Conservation (phyloP, 306 rosid genomes). For the Ceratonia siliqua region DNA sequence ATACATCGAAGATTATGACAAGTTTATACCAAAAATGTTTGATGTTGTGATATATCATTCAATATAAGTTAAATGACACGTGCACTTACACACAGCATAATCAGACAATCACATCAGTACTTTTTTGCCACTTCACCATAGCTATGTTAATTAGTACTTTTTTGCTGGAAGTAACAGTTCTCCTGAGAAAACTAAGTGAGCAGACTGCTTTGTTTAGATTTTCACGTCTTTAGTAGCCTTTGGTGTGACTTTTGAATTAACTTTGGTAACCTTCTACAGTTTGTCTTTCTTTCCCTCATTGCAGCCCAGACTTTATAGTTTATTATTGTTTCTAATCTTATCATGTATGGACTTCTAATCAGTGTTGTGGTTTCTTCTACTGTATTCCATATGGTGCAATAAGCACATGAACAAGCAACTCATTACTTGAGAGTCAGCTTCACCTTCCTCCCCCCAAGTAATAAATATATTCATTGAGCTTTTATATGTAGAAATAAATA, state of each 20-base stretch:
- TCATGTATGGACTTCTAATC: background rate
- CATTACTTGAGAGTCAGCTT: background rate
- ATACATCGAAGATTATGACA: constrained; percentile 13
- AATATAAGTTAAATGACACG: background rate
- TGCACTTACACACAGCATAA: background rate
- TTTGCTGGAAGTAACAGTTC: background rate
- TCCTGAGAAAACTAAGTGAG: background rate
- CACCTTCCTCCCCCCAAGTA: background rate
- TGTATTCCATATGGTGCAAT: background rate
- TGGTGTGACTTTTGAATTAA: constrained; percentile 1
- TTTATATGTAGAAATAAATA: background rate
- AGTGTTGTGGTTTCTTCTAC: background rate
- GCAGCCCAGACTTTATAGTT: background rate
- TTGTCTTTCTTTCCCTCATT: background rate
- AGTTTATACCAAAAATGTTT: background rate
- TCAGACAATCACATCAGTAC: too few relatives aligned
- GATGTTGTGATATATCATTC: constrained; percentile 7
- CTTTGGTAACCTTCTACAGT: background rate
- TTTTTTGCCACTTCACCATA: too few relatives aligned
- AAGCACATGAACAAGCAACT: constrained; percentile 1
- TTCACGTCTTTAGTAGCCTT: background rate
- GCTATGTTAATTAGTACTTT: too few relatives aligned
- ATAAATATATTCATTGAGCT: background rate
- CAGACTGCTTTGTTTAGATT: background rate
- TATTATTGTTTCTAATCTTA: background rate